Percentiles rank a stretch among this genome's conserved stretches.
Conservation (phyloP, 2,329 filamentous ascomycete species). For the Tolypocladium tundrense region DNA sequence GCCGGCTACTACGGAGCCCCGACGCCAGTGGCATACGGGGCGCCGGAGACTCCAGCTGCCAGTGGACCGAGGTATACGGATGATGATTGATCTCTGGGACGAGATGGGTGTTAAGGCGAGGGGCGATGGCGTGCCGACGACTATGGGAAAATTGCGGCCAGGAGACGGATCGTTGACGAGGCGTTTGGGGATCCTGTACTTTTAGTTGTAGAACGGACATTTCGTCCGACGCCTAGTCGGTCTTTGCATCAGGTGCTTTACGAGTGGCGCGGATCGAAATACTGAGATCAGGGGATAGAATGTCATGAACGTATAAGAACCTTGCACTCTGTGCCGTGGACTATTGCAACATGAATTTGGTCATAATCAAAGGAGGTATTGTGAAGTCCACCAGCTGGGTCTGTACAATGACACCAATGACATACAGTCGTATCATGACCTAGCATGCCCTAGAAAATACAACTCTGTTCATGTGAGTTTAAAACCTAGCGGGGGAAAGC, state of each 20-base stretch:
- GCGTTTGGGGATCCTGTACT: not conserved
- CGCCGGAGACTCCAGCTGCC: conserved; percentile 51
- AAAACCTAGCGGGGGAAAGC: not conserved
- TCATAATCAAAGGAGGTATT: not conserved
- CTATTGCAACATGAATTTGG: too few species aligned
- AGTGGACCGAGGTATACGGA: conserved; percentile 45
- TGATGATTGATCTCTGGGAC: conserved; percentile 26
- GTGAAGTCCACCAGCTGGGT: too few species aligned
- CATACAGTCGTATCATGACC: too few species aligned
- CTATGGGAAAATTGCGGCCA: not conserved
- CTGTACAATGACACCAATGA: too few species aligned
- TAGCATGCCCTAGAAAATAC: not conserved
- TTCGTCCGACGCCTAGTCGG: not conserved
- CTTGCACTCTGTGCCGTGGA: not conserved
- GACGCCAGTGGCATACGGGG: conserved; percentile 51
- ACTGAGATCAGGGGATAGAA: not conserved
- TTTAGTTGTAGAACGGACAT: not conserved
- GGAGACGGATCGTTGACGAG: not conserved
- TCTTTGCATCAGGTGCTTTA: not conserved
- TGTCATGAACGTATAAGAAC: not conserved
- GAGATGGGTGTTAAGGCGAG: not conserved
- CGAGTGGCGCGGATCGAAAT: not conserved
- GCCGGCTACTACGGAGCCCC: conserved; percentile 43
- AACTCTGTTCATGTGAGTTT: not conserved
- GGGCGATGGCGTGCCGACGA: not conserved